Evolutionary conservation across 345 rosid species (phyloP).

Genomic region (Trapa incisa): DNA sequence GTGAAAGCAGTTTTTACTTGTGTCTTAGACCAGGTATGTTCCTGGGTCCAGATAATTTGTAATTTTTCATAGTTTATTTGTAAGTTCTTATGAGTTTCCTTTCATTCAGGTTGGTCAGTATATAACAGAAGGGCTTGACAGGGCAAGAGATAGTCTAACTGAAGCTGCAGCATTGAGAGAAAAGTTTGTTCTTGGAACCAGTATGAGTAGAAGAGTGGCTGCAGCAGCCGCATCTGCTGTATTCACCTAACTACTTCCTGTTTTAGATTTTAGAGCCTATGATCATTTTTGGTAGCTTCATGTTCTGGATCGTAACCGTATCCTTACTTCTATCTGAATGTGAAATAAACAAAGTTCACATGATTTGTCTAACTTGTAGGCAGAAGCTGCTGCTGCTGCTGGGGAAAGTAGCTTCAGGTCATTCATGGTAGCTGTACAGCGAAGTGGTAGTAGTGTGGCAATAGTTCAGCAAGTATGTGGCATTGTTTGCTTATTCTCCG

Average conservation of each 20-base stretch:
- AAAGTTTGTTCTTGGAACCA: no score
- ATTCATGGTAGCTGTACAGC: conserved; percentile 98
- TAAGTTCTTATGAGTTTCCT: conserved; percentile 4
- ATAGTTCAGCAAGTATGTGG: conserved; percentile 74
- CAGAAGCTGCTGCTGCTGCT: conserved; percentile 99
- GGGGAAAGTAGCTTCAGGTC: conserved; percentile 99
- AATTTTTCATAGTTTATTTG: neutral
- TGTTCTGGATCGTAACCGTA: neutral
- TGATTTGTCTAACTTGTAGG: conserved; percentile 40
- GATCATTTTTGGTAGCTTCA: neutral
- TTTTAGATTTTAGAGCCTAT: neutral
- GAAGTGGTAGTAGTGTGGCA: conserved; percentile 95
- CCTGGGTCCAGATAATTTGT: conserved; percentile 12
- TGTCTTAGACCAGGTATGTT: conserved; percentile 74
- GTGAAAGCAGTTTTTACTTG: conserved; percentile 85
- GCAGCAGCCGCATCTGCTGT: conserved; percentile 61
- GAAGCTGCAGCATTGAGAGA: conserved; percentile 48
- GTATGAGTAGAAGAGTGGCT: conserved; percentile 9
- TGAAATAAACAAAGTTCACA: conserved; percentile 9
- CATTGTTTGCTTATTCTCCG: conserved; percentile 5
- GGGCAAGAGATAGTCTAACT: conserved; percentile 81
- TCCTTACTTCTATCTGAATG: no score
- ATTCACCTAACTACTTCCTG: conserved; percentile 21
- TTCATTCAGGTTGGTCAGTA: conserved; percentile 63
- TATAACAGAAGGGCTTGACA: conserved; percentile 91